Percentiles rank a stretch among this genome's conserved stretches.
Evolutionary conservation across 129 eudicot species (phyloP).

Genomic region (Ambrosia trifida): DNA sequence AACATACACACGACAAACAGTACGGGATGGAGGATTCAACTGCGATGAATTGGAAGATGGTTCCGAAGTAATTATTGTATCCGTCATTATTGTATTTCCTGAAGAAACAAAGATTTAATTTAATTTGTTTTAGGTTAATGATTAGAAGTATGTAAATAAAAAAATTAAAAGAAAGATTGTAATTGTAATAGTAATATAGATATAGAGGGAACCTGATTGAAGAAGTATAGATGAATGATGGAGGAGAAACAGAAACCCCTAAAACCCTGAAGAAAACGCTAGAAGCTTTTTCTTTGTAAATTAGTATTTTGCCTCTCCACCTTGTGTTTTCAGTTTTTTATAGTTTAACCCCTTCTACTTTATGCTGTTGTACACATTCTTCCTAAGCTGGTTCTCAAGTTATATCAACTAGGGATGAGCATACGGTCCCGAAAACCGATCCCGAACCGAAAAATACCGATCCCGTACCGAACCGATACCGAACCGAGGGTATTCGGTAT

Average conservation of each 20-base stretch:
- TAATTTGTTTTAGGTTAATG: background rate
- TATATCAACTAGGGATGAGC: too few species aligned
- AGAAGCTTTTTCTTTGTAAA: background rate
- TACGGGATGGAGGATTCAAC: slow-evolving; percentile 59
- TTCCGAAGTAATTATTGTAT: slow-evolving; percentile 42
- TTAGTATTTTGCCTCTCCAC: background rate
- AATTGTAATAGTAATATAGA: background rate
- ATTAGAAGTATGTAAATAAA: background rate
- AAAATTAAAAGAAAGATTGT: background rate
- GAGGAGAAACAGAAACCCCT: slow-evolving; percentile 9
- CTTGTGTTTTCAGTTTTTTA: background rate
- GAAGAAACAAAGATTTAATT: background rate
- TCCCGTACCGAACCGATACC: too few species aligned
- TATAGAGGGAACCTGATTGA: background rate
- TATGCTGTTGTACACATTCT: background rate
- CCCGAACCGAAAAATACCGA: too few species aligned
- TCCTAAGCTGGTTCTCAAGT: too few species aligned
- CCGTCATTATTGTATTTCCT: slow-evolving; percentile 44
- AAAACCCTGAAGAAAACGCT: slow-evolving; percentile 8
- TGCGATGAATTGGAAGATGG: slow-evolving; percentile 44
- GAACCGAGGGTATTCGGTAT: too few species aligned
- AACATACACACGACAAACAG: slow-evolving; percentile 79
- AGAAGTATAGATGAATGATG: background rate
- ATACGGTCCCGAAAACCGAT: too few species aligned
- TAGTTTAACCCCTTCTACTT: background rate